These are phyloP conservation scores for Wickerhamomyces strasburgensis DNA, from an alignment of 805 yeast species.

Conservation along the genomic window DNA sequence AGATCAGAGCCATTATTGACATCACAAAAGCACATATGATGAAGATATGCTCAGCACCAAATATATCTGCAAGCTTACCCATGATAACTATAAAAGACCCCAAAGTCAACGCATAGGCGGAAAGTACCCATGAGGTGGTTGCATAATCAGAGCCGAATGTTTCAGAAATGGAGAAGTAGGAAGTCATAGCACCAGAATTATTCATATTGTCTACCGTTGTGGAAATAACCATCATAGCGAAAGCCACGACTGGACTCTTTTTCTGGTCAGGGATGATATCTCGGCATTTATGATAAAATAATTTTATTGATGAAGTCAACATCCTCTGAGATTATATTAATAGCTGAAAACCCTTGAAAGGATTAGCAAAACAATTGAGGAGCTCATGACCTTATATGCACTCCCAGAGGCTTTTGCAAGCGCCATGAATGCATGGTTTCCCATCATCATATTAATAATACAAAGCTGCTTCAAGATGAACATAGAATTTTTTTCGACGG, in stretches of 20 bases:
- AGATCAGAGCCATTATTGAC: constrained; percentile 28
- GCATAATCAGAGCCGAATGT: constrained; percentile 3
- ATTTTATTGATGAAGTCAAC: no score
- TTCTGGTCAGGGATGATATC: background rate
- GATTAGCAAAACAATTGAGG: no score
- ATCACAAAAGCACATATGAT: constrained; percentile 20
- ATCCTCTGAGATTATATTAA: no score
- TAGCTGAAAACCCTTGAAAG: no score
- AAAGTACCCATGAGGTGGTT: constrained; percentile 38
- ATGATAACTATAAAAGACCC: constrained; percentile 38
- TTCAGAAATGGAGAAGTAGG: constrained; percentile 1
- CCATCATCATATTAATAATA: no score
- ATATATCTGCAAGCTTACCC: constrained; percentile 37
- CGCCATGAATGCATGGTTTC: no score
- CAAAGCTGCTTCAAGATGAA: no score
- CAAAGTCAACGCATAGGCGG: constrained; percentile 39
- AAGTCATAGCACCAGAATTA: constrained; percentile 7
- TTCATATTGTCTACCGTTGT: constrained; percentile 8
- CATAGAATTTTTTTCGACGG: no score
- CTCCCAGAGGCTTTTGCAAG: no score
- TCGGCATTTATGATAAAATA: background rate
- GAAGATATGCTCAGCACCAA: constrained; percentile 32
- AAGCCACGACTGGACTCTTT: background rate
- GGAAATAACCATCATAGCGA: background rate
- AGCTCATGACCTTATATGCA: no score